These are phyloP conservation scores for Glycine latifolia DNA, from an alignment of 306 rosid species.

Conservation along the genomic window DNA sequence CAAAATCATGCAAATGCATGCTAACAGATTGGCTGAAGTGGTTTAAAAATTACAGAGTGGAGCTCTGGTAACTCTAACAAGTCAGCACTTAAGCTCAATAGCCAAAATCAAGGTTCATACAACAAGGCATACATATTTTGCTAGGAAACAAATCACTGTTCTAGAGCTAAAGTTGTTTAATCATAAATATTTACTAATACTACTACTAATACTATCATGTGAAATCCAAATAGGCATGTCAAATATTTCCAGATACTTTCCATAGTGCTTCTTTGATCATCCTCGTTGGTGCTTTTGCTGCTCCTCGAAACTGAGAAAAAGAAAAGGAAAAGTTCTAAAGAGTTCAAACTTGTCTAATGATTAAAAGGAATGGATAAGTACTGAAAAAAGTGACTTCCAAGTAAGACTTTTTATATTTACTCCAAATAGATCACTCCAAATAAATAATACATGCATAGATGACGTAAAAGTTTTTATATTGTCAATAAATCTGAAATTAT, in stretches of 20 bases:
- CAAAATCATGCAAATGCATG: conserved; percentile 10
- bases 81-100: conserved; percentile 33
- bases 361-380: conserved; percentile 12
- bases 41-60: conserved; percentile 9
- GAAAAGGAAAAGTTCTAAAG: conserved; percentile 33
- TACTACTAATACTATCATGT: not conserved
- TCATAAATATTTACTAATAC: not conserved
- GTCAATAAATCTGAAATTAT: not conserved
- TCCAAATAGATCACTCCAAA: not conserved
- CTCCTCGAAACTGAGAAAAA: conserved; percentile 77
- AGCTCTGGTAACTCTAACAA: not conserved
- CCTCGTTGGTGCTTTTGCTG: conserved; percentile 64
- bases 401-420: not conserved
- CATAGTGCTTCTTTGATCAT: conserved; percentile 74
- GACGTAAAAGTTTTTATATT: too few species aligned
- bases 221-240: conserved; percentile 42
- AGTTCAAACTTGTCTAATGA: conserved; percentile 31
- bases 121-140: conserved; percentile 5
- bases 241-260: conserved; percentile 60
- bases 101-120: conserved; percentile 43
- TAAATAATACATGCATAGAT: too few species aligned
- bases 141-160: conserved; percentile 32
- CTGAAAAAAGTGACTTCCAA: not conserved
- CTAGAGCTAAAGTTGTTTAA: conserved; percentile 27
- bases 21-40: not conserved